phyloP scores from a whole-genome alignment of 2,329 filamentous ascomycete species.

The Monosporascus sp. region DNA sequence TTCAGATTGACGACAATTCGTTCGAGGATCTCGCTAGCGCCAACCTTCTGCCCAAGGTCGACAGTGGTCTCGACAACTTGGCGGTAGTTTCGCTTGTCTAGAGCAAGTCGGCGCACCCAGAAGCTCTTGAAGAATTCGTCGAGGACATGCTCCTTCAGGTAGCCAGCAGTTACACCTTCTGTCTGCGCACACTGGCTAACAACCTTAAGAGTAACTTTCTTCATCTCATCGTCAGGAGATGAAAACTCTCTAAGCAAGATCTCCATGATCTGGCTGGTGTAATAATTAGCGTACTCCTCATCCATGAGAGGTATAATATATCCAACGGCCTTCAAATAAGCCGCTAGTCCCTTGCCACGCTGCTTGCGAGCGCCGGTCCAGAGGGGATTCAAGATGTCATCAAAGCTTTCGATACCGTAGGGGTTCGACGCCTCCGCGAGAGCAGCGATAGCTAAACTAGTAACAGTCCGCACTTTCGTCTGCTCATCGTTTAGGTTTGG shows the following conservation, averaged over 20 bases:
- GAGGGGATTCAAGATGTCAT: slow-evolving; percentile 92
- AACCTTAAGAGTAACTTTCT: slow-evolving; percentile 97
- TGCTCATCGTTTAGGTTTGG: slow-evolving; percentile 97
- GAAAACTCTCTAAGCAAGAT: slow-evolving; percentile 93
- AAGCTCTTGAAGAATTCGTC: slow-evolving; percentile 98
- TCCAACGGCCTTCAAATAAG: slow-evolving; percentile 94
- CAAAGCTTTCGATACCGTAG: slow-evolving; percentile 98
- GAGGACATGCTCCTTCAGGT: slow-evolving; percentile 91
- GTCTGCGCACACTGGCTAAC: slow-evolving; percentile 93
- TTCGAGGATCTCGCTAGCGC: slow-evolving; percentile 89
- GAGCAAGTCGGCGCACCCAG: slow-evolving; percentile 93
- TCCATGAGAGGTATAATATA: slow-evolving; percentile 99
- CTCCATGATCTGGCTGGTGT: slow-evolving; percentile 98
- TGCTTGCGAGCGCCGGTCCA: slow-evolving; percentile 97
- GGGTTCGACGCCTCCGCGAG: slow-evolving; percentile 94
- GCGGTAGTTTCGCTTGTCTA: slow-evolving; percentile 96
- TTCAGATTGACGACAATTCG: slow-evolving; percentile 92
- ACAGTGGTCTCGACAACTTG: slow-evolving; percentile 98
- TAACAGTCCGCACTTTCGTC: slow-evolving; percentile 95
- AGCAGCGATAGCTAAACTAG: slow-evolving; percentile 88
- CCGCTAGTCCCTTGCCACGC: slow-evolving; percentile 89
- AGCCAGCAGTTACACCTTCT: slow-evolving; percentile 88
- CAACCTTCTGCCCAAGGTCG: slow-evolving; percentile 96
- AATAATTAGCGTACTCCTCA: slow-evolving; percentile 99
- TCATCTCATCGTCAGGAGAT: slow-evolving; percentile 98